Evolutionary conservation across 1,284 basidiomycete genomes (phyloP).

Genomic region (Microbotryum violaceum): DNA sequence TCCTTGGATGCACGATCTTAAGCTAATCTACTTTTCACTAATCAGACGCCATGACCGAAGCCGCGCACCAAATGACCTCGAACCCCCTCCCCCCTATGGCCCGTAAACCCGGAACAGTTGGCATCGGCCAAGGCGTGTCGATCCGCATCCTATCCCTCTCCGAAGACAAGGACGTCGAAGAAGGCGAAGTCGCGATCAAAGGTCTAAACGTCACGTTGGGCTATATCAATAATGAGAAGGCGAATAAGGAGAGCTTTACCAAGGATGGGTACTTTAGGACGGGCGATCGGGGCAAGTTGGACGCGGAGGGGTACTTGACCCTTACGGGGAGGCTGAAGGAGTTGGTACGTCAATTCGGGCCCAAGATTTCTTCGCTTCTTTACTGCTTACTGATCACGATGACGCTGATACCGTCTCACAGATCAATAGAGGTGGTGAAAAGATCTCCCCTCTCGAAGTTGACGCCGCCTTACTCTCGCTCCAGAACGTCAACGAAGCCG

Average conservation of each 20-base stretch:
- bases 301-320: slow-evolving; percentile 54
- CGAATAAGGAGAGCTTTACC: slow-evolving; percentile 40
- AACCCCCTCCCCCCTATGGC: slow-evolving; percentile 41
- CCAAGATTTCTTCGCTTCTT: slow-evolving; percentile 1
- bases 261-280: slow-evolving; percentile 49
- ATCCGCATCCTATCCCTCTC: slow-evolving; percentile 39
- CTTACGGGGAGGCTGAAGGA: slow-evolving; percentile 56
- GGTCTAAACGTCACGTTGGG: slow-evolving; percentile 47
- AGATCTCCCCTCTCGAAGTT: slow-evolving; percentile 59
- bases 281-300: slow-evolving; percentile 58
- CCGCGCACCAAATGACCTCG: slow-evolving; percentile 46
- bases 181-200: slow-evolving; percentile 47
- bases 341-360: slow-evolving; percentile 41
- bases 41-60: slow-evolving; percentile 33
- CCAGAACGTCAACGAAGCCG: slow-evolving; percentile 50
- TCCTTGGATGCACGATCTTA: slow-evolving; percentile 33
- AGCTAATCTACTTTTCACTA: slow-evolving; percentile 4
- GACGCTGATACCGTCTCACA: neutral
- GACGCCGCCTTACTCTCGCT: slow-evolving; percentile 47
- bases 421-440: slow-evolving; percentile 45
- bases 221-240: slow-evolving; percentile 45
- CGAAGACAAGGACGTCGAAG: slow-evolving; percentile 19
- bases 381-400: no score
- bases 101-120: slow-evolving; percentile 46
- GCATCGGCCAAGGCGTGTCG: slow-evolving; percentile 46